These are phyloP conservation scores for Golubevia sp. DNA, from an alignment of 1,284 basidiomycete species.

Conservation along the genomic window DNA sequence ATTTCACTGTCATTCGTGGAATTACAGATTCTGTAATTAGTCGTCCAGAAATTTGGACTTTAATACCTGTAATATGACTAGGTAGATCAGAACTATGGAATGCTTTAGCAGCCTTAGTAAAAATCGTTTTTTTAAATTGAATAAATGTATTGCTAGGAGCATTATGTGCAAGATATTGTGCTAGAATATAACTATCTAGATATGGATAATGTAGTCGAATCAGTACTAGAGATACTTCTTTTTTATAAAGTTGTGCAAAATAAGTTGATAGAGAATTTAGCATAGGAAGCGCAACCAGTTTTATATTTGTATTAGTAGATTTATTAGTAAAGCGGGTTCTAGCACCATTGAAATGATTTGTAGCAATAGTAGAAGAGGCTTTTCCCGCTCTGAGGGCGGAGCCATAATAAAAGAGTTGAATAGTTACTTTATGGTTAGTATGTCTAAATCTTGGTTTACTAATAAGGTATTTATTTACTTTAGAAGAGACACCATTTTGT, in stretches of 20 bases:
- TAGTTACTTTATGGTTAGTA: no score
- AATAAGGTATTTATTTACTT: no score
- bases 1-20: conserved; percentile 19
- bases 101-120: conserved; percentile 15
- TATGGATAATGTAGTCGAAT: conserved; percentile 21
- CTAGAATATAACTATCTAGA: conserved; percentile 23
- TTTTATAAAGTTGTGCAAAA: neutral
- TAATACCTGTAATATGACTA: conserved; percentile 17
- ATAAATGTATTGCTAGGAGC: conserved; percentile 14
- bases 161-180: conserved; percentile 20
- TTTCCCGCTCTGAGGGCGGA: no score
- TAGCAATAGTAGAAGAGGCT: no score
- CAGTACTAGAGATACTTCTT: conserved; percentile 18
- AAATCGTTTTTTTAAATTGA: conserved; percentile 16
- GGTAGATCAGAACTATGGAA: conserved; percentile 7
- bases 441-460: no score
- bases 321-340: no score
- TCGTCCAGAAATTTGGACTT: conserved; percentile 16
- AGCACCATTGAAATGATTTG: no score
- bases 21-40: conserved; percentile 12
- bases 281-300: neutral
- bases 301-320: no score
- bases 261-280: neutral
- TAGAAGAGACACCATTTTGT: no score
- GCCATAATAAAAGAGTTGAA: no score